Evolutionary conservation across 2,329 filamentous ascomycete genomes (phyloP).

Genomic region (Bretziella fagacearum): DNA sequence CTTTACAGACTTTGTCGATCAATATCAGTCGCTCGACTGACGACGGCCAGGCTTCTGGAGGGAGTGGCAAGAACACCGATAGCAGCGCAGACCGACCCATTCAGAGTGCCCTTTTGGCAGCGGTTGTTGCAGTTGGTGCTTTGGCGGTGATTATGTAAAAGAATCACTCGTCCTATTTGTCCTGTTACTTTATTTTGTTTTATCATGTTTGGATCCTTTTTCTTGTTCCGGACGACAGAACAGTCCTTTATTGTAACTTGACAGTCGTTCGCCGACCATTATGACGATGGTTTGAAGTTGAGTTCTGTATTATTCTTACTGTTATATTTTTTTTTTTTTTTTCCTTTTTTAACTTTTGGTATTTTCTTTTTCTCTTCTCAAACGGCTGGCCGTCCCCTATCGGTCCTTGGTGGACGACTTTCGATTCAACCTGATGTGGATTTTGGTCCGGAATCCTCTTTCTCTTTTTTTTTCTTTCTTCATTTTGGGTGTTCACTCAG

Average conservation of each 20-base stretch:
- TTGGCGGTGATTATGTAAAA: slow-evolving; percentile 1
- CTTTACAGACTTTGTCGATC: not conserved
- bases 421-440: too few species aligned
- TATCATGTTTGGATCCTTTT: not conserved
- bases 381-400: too few species aligned
- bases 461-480: not conserved
- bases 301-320: too few species aligned
- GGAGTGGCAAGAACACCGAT: slow-evolving; percentile 12
- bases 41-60: not conserved
- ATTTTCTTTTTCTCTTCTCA: too few species aligned
- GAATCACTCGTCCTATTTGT: not conserved
- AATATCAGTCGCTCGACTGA: not conserved
- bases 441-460: not conserved
- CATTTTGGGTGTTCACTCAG: not conserved
- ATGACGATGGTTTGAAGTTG: too few species aligned
- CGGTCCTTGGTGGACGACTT: too few species aligned
- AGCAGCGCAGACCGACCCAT: slow-evolving; percentile 14
- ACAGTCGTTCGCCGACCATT: too few species aligned
- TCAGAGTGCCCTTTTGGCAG: slow-evolving; percentile 13
- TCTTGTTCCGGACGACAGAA: too few species aligned
- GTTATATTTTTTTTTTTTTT: too few species aligned
- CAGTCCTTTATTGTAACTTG: too few species aligned
- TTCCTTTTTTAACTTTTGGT: too few species aligned
- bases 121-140: slow-evolving; percentile 12
- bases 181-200: not conserved